Base-by-base conservation (phyloP, 352 stramenopile species). In the Phytophthora megakarya region DNA sequence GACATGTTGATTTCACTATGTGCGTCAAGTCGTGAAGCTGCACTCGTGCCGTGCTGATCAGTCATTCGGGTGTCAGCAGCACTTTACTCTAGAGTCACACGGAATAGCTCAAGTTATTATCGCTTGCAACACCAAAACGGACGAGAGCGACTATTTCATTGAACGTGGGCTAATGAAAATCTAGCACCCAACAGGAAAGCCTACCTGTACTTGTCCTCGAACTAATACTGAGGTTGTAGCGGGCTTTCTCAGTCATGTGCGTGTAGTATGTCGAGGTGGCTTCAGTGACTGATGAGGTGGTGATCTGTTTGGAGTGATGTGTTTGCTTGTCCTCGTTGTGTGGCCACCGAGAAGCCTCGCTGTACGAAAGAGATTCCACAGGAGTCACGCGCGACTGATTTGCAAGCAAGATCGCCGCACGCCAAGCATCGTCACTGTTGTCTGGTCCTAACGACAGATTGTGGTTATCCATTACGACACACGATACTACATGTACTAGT, bases 21-120 rank as follows among this genome's bases (percentile, higher is more conserved):
- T 3, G 5, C 6, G 46, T 55, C 15, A 43, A 6, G 32, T 55
- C 16, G 47, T 54, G 19, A 54, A 40, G 21, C 52, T 61, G 52
- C 42, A 43, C 25, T 26, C 16, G 57, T 61, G 59, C 59, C 40
- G 9, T 22, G 15, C 51, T 16, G 15, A 62, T 64, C 61, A 48
- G 18, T 25, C 18, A 23, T 21, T 22, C n/a, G 30, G 39, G 21
- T 50, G 42, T 40, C 40, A 28, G 19, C 22, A 32, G 12, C 42
- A 59, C 55, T 61, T 66, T 61, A 57, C 39, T 18, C 22, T 21
- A 51, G 63, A 71, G 63, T 71, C 63, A 71, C 56, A 71, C 60
- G 50, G 23, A 33, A 21, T n/a, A n/a, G n/a, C n/a, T n/a, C 16
- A 35, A 35, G 30, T 12, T 35, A 11, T n/a, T 30, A 38, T 3